Evolutionary conservation across 2,329 filamentous ascomycete species (phyloP).

Genomic region (Cladophialophora chaetospira): DNA sequence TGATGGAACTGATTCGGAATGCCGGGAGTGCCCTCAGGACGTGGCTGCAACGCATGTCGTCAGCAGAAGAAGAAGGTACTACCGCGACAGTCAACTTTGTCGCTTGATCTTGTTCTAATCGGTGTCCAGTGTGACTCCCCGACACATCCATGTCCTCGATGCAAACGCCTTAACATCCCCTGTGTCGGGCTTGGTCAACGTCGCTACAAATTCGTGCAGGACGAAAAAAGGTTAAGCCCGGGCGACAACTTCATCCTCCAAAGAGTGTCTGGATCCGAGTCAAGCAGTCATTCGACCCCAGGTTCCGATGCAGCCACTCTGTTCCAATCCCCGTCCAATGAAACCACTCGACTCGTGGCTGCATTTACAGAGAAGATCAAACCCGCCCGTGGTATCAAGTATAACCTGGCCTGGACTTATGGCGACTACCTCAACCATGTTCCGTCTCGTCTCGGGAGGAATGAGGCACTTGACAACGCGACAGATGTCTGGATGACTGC

Average conservation of each 20-base stretch:
- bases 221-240: constrained; percentile 18
- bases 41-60: constrained; percentile 55
- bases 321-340: constrained; percentile 37
- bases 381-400: constrained; percentile 47
- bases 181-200: constrained; percentile 52
- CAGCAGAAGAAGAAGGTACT: constrained; percentile 58
- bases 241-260: background rate
- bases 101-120: background rate
- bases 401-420: constrained; percentile 51
- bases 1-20: constrained; percentile 31
- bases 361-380: constrained; percentile 40
- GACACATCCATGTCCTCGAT: constrained; percentile 49
- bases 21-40: constrained; percentile 56
- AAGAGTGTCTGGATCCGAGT: background rate
- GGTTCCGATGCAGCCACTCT: background rate
- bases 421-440: constrained; percentile 51
- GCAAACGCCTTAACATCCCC: constrained; percentile 47
- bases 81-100: background rate
- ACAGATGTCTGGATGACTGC: constrained; percentile 36
- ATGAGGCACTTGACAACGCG: constrained; percentile 46
- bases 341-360: constrained; percentile 37
- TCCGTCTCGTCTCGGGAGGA: constrained; percentile 49
- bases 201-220: constrained; percentile 52
- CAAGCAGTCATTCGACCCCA: background rate
- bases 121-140: constrained; percentile 50